These are phyloP conservation scores for Liriodendron chinense DNA, from an alignment of 164 flowering plant species.

Conservation along the genomic window DNA sequence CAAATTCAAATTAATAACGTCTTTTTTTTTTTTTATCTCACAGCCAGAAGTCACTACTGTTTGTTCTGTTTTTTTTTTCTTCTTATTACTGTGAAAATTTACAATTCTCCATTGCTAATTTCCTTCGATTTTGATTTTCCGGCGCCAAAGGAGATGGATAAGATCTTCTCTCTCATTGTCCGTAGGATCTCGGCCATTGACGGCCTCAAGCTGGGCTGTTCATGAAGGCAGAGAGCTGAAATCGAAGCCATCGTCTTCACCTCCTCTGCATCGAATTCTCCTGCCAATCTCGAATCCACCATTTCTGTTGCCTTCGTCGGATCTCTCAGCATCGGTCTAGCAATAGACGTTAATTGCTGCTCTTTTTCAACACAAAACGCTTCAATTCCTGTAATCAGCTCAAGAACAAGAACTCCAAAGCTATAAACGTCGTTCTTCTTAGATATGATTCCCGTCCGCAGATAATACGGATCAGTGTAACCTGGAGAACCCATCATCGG, in stretches of 20 bases:
- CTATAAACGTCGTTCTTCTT: conserved; percentile 79
- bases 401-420: conserved; percentile 65
- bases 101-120: too few species aligned
- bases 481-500: conserved; percentile 71
- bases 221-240: conserved; percentile 38
- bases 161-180: conserved; percentile 28
- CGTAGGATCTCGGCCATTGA: conserved; percentile 44
- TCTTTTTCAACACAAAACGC: conserved; percentile 47
- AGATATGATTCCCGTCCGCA: conserved; percentile 72
- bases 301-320: conserved; percentile 29
- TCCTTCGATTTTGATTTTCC: too few species aligned
- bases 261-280: conserved; percentile 38
- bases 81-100: too few species aligned
- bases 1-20: too few species aligned
- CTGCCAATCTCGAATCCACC: conserved; percentile 48
- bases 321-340: conserved; percentile 27
- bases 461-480: conserved; percentile 68
- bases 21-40: too few species aligned
- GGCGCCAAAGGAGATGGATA: conserved; percentile 14
- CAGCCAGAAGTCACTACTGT: too few species aligned
- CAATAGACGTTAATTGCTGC: conserved; percentile 30
- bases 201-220: conserved; percentile 50
- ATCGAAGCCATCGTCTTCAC: conserved; percentile 33
- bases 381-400: conserved; percentile 63
- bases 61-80: too few species aligned